These are phyloP conservation scores for Rhipidocladum racemiflorum DNA, from an alignment of 176 grass and related monocot species.

Conservation along the genomic window DNA sequence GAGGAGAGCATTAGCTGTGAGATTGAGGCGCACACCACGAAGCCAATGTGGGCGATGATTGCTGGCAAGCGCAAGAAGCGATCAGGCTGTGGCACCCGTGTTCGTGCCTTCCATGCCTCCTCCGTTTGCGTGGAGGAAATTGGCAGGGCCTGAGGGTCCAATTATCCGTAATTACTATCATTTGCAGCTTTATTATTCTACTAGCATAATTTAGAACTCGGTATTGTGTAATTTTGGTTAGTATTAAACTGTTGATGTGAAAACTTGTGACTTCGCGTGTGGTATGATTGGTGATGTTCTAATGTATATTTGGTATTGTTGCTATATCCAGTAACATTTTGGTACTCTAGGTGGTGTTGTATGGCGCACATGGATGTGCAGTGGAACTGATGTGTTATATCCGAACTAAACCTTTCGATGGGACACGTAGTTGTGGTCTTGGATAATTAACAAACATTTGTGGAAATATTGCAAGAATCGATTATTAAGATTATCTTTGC, in stretches of 20 bases:
- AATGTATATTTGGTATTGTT: constrained; percentile 36
- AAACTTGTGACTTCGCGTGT: constrained; percentile 20
- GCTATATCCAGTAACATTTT: not conserved
- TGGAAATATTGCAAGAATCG: not conserved
- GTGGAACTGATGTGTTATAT: not conserved
- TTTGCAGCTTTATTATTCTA: constrained; percentile 11
- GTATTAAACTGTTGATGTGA: constrained; percentile 10
- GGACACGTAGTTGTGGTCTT: not conserved
- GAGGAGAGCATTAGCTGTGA: not conserved
- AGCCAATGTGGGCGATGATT: constrained; percentile 38
- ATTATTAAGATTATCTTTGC: not conserved
- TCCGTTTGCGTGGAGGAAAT: constrained; percentile 31
- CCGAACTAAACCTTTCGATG: not conserved
- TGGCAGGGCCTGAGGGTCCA: constrained; percentile 26
- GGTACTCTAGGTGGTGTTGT: not conserved
- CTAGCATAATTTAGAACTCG: constrained; percentile 34
- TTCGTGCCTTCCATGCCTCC: constrained; percentile 6
- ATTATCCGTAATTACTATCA: constrained; percentile 31
- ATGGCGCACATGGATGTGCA: not conserved
- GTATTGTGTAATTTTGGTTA: constrained; percentile 35
- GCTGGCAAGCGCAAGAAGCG: constrained; percentile 40
- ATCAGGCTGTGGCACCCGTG: constrained; percentile 29
- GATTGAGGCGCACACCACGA: not conserved
- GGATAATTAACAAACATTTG: not conserved
- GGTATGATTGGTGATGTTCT: constrained; percentile 21